These are phyloP conservation scores for Xylaria digitata DNA, from an alignment of 2,329 filamentous ascomycete genomes.

Conservation along the genomic window DNA sequence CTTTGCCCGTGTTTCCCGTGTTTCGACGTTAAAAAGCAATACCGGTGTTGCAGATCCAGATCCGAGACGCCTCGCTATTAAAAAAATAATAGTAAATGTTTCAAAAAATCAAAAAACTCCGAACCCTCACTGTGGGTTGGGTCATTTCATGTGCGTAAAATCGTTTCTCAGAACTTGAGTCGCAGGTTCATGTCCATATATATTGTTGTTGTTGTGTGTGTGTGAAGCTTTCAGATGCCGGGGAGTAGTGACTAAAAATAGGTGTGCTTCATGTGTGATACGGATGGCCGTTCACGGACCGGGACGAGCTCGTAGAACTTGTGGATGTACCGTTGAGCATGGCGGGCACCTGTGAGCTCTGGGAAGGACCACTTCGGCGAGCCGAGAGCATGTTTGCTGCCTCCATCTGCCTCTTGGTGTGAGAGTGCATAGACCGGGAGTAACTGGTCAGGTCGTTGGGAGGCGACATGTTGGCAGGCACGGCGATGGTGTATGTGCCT, in stretches of 20 bases:
- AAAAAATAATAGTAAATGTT: too few relatives aligned
- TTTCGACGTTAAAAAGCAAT: background rate
- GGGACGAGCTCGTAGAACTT: constrained; percentile 29
- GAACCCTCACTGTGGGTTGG: background rate
- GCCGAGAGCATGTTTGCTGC: constrained; percentile 60
- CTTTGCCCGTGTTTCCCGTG: background rate
- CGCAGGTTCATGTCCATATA: background rate
- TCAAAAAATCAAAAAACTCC: constrained; percentile 13
- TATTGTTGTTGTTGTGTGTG: too few relatives aligned
- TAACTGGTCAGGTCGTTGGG: constrained; percentile 57
- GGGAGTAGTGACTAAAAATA: too few relatives aligned
- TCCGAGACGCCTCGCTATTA: constrained; percentile 32
- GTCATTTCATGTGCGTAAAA: constrained; percentile 26
- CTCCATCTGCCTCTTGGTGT: constrained; percentile 75
- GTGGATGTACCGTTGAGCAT: constrained; percentile 46
- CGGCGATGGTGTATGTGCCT: constrained; percentile 43
- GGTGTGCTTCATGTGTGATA: constrained; percentile 15
- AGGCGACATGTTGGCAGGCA: constrained; percentile 46
- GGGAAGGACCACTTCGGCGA: constrained; percentile 45
- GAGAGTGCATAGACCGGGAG: constrained; percentile 70
- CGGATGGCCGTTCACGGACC: constrained; percentile 22
- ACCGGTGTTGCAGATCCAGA: constrained; percentile 16
- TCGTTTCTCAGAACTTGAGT: constrained; percentile 8
- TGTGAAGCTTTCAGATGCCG: background rate
- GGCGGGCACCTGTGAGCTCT: constrained; percentile 34